Evolutionary conservation across 2,329 filamentous ascomycete species (phyloP).

Genomic region (Leptodontidium sp.): DNA sequence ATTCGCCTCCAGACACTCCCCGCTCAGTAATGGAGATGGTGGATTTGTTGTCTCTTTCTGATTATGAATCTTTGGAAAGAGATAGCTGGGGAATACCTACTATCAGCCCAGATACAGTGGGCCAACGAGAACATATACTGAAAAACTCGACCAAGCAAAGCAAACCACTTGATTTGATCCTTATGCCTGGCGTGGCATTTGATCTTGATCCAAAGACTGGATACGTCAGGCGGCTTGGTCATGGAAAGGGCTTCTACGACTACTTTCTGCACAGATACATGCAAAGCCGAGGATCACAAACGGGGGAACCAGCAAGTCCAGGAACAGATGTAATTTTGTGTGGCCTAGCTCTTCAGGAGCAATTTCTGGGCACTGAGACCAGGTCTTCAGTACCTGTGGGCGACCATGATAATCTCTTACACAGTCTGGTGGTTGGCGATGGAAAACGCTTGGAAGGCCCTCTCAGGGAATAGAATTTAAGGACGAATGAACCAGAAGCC

Average conservation of each 20-base stretch:
- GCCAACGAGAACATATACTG: slow-evolving; percentile 75
- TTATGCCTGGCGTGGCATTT: slow-evolving; percentile 94
- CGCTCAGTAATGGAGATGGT: slow-evolving; percentile 97
- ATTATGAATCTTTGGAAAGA: slow-evolving; percentile 78
- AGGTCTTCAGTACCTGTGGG: slow-evolving; percentile 76
- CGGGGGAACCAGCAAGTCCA: slow-evolving; percentile 59
- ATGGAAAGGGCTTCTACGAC: slow-evolving; percentile 98
- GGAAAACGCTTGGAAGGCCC: slow-evolving; percentile 61
- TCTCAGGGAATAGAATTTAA: slow-evolving; percentile 26
- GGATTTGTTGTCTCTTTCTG: slow-evolving; percentile 72
- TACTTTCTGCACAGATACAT: slow-evolving; percentile 83
- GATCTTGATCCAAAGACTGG: slow-evolving; percentile 64
- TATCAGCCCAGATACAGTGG: slow-evolving; percentile 70
- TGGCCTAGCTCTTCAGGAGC: slow-evolving; percentile 86
- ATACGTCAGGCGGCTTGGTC: slow-evolving; percentile 79
- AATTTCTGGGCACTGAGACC: slow-evolving; percentile 70
- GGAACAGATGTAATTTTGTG: slow-evolving; percentile 67
- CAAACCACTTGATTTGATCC: slow-evolving; percentile 78
- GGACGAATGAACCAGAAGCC: slow-evolving; percentile 27
- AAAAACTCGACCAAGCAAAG: slow-evolving; percentile 58
- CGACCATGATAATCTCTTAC: slow-evolving; percentile 79
- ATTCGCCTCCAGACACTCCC: slow-evolving; percentile 46
- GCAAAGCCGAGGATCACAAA: slow-evolving; percentile 50
- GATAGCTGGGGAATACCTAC: slow-evolving; percentile 98
- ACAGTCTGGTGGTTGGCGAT: slow-evolving; percentile 78